Percentiles rank a stretch among this genome's conserved stretches.
These are phyloP conservation scores for Scheffersomyces ergatensis DNA, from an alignment of 805 yeast species.

Conservation along the genomic window DNA sequence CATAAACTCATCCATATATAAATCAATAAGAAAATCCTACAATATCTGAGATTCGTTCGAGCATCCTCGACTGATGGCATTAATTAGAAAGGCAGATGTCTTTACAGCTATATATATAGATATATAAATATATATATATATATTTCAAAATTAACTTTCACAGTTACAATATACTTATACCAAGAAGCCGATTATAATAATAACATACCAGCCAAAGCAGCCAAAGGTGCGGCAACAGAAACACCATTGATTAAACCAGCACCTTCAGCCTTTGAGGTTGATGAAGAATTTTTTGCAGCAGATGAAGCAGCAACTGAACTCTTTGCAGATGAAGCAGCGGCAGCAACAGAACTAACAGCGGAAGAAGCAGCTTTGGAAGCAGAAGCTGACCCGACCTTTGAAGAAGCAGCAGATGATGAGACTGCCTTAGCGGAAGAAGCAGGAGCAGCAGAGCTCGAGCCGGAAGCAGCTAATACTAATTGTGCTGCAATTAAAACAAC, in stretches of 20 bases:
- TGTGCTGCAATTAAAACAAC: constrained; percentile 7
- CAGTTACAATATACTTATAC: too few relatives aligned
- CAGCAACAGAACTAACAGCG: constrained; percentile 3
- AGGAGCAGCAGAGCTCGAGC: background rate
- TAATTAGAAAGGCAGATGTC: too few relatives aligned
- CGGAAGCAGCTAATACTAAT: background rate
- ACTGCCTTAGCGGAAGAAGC: constrained; percentile 1
- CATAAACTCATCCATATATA: too few relatives aligned
- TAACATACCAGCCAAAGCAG: constrained; percentile 23
- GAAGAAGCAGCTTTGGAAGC: constrained; percentile 4
- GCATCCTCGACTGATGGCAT: too few relatives aligned
- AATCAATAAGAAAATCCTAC: too few relatives aligned
- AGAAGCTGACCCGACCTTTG: background rate
- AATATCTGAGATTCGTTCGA: too few relatives aligned
- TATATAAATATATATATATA: too few relatives aligned
- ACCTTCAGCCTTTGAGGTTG: constrained; percentile 5
- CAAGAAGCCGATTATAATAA: too few relatives aligned
- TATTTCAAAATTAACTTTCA: too few relatives aligned
- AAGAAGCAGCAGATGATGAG: background rate
- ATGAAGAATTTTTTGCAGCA: constrained; percentile 11
- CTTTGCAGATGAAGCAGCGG: constrained; percentile 1
- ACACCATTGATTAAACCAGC: constrained; percentile 4
- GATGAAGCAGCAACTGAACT: constrained; percentile 8
- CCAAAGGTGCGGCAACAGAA: constrained; percentile 20
- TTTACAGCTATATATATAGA: too few relatives aligned